Base-by-base conservation (phyloP, 176 grass and related monocot genomes). In the Triticum timopheevii region DNA sequence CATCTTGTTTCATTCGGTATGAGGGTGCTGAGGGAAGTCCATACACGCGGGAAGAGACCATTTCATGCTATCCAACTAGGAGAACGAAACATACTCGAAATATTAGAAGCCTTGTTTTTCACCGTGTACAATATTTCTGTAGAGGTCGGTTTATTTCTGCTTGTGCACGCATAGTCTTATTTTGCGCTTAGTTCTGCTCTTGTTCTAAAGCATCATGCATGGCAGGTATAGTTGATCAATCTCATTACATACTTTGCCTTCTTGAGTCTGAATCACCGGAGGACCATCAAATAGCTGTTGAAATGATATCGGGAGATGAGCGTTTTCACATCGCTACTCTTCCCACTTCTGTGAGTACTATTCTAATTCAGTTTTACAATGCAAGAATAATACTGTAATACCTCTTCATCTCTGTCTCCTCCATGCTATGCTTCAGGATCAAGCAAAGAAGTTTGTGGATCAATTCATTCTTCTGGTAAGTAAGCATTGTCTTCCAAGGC, bases 401-500 rank as follows among this genome's bases (percentile, higher is more conserved):
- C 54, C 54, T 73, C 75, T 68, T 52, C 58, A 35, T 77, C 22
- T 73, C 16, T 66, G 71, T 82, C 82, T 82, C 50, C 68, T 74
- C 38, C 31, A 56, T 71, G 38, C 28, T 71, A 73, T 88, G 10
- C 24, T 88, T 91, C 89, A 93, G 89, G 64, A 86, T 83, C 73
- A 90, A 38, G 89, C 88, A 73, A 81, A 70, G 65, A 73, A 84
- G 61, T 88, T 93, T 89, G 86, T 90, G 77, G 89, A 78, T 66
- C 92, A 93, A 72, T 93, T 89, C 40, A 81, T 85, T 84, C 76
- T 13, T 27, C 42, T 93, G 80, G 92, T 93, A 93, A 78, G 86
- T 42, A 49, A 23, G n/a, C 61, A 44, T 84, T 84, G 84, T 59
- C 40, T 68, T 13, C 13, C 28, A 45, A 59, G 5, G 27, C 31